Base-by-base conservation (phyloP, 495 filamentous ascomycete species). In the Bombardia bombarda region DNA sequence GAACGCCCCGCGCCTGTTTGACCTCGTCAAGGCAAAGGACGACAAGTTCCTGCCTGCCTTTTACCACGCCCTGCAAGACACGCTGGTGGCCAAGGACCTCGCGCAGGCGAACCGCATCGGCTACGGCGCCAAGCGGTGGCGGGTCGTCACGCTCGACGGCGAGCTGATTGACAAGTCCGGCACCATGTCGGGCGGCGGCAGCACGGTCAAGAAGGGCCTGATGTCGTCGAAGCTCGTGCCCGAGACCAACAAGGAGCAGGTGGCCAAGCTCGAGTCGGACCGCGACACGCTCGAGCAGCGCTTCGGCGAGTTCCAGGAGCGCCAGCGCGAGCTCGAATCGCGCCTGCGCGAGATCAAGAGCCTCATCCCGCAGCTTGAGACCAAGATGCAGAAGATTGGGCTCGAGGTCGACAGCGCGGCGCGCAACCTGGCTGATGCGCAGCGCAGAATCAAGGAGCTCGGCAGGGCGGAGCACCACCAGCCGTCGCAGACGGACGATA, bases 101-200 rank as follows among this genome's bases (percentile, higher is more conserved):
- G 80, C 84, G 32, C 90, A 97, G 58, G 92, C 92, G 2, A 96
- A 97, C 57, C 80, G 90, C 18, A 95, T 98, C 46, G 93, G 92
- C 18, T 97, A 96, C 52, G 92, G 92, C 35, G 84, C 84, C 31
- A 83, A 76, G 57, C 72, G 93, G 50, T 97, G 92, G 90, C 79
- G 92, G 52, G 93, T 98, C 2, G 92, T 98, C 19, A 97, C 93
- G 0, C 77, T 96, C 21, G 85, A 90, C 52, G 92, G 92, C 16
- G 88, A 95, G 55, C 75, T 98, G 36, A 96, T 98, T 45, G 92
- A 98, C 63, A 90, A 87, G 51, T 94, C 88, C 2, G 92, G 92
- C 67, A 97, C 92, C 7, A 96, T 98, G 93, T 93, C 85, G 49
- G 92, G 92, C 68, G 92, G 92, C 71, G 92, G 92, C 32, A 88